These are phyloP conservation scores for Yamadazyma kitorensis DNA, from an alignment of 805 yeast species.

Conservation along the genomic window DNA sequence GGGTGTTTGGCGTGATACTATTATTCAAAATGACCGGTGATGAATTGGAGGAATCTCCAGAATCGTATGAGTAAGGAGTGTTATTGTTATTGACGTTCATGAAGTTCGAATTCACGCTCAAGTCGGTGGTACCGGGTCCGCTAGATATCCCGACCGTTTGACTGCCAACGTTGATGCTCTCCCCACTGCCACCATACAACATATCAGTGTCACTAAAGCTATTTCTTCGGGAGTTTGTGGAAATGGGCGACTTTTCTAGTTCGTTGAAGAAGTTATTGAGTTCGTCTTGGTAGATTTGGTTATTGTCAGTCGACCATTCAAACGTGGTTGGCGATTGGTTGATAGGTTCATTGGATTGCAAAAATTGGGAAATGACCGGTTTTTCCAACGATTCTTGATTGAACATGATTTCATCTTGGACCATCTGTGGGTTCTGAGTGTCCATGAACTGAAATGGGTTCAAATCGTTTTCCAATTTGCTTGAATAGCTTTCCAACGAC, in stretches of 20 bases:
- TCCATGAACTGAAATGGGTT: conserved; percentile 8
- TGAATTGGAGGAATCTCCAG: conserved; percentile 12
- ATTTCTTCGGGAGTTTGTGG: conserved; percentile 13
- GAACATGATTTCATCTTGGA: not conserved
- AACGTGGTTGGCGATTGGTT: conserved; percentile 8
- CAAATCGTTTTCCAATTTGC: conserved; percentile 6
- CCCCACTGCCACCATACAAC: too few relatives aligned
- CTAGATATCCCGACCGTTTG: too few relatives aligned
- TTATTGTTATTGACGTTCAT: too few relatives aligned
- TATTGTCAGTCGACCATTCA: conserved; percentile 13
- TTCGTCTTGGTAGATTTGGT: conserved; percentile 8
- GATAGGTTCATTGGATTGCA: not conserved
- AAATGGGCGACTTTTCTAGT: conserved; percentile 13
- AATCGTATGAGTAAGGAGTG: conserved; percentile 13
- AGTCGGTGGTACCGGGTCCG: too few relatives aligned
- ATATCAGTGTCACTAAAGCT: conserved; percentile 6
- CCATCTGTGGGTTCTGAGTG: not conserved
- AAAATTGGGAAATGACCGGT: conserved; percentile 1
- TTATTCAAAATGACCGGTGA: conserved; percentile 16
- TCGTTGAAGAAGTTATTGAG: conserved; percentile 12
- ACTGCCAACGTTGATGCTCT: too few relatives aligned
- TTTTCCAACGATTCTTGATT: conserved; percentile 1
- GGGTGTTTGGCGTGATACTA: too few relatives aligned
- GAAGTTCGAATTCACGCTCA: too few relatives aligned
- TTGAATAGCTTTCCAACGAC: not conserved